Evolutionary conservation across 179 eudicot species (phyloP), one percentile per base, ranked within the genome.

Genomic region (Gypsophila paniculata): DNA sequence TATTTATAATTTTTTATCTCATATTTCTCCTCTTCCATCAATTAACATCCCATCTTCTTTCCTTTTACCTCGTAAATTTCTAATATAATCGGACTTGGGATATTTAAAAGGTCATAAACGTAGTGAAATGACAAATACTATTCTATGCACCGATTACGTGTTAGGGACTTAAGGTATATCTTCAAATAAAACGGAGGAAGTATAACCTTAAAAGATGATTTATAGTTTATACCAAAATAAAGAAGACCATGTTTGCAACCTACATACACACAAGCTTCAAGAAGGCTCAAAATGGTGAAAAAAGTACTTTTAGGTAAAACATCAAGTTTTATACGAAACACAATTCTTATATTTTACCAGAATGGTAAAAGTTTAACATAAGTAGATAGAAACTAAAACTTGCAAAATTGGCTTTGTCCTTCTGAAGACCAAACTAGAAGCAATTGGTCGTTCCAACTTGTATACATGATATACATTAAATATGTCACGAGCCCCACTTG

Each of bases 401-500:
- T 49, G 57, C 70, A 66, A 46, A 46, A 11, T 42, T 22, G 17
- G 6, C 12, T 58, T 58, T 10, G 65, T 59, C 62, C 68, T 62
- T 11, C 17, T 61, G 48, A 61, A 72, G 51, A 53, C 19, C 51
- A 53, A 72, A 65, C 46, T 57, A 44, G 49, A 57, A 48, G 58
- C 61, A 68, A 52, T 58, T 44, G 36, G n/a, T 68, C 15, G 21
- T 22, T 75, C 10, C 38, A 38, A 17, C 61, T n/a, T 54, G 39
- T 65, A 64, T 42, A 13, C 54, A 65, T 54, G 44, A 36, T 48
- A 68, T 19, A 73, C 69, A 77, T 72, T 77, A 52, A 77, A 73
- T 49, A 25, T 72, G 59, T 77, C 70, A 77, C 80, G 70, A 77
- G 76, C 63, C 80, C 80, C 80, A 77, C 76, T 73, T 77, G 80